A percentile compares a stretch with the other conserved stretches of the same genome.
phyloP scores from a whole-genome alignment of 805 yeast genomes.

The Yamadazyma phyllophila region DNA sequence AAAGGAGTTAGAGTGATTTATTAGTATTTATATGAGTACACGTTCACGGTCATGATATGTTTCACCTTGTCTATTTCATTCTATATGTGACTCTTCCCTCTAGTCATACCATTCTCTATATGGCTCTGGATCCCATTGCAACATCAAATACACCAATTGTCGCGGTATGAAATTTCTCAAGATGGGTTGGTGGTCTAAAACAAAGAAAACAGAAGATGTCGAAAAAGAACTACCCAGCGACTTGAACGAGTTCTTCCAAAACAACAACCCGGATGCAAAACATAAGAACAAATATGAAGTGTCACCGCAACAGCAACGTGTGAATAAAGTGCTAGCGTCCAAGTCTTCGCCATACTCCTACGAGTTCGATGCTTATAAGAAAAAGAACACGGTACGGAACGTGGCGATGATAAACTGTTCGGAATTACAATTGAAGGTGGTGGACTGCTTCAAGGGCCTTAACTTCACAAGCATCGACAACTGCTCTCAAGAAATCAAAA shows the following conservation, averaged over 20 bases:
- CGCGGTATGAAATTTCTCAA: neutral
- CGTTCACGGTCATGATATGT: no score
- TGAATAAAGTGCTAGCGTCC: conserved; percentile 22
- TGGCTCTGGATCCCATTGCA: no score
- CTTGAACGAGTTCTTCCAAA: conserved; percentile 30
- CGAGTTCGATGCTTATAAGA: conserved; percentile 32
- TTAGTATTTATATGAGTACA: neutral
- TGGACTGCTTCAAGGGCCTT: conserved; percentile 36
- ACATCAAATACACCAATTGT: no score
- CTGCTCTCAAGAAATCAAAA: conserved; percentile 30
- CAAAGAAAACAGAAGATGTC: conserved; percentile 25
- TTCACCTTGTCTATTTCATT: no score
- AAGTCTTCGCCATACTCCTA: conserved; percentile 20
- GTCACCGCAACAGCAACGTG: conserved; percentile 26
- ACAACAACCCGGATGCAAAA: conserved; percentile 27
- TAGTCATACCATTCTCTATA: no score
- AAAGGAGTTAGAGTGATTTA: neutral
- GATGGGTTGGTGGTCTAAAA: conserved; percentile 16
- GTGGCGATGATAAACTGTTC: conserved; percentile 38
- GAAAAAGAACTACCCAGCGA: conserved; percentile 33
- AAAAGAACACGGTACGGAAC: conserved; percentile 20
- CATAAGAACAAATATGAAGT: conserved; percentile 23
- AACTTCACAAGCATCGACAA: conserved; percentile 23
- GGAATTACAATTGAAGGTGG: conserved; percentile 36
- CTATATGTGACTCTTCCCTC: no score